Percentiles rank a stretch among this genome's conserved stretches.
These are phyloP conservation scores for Boletus pseudopeckii DNA, from an alignment of 768 basidiomycete genomes.

Conservation along the genomic window DNA sequence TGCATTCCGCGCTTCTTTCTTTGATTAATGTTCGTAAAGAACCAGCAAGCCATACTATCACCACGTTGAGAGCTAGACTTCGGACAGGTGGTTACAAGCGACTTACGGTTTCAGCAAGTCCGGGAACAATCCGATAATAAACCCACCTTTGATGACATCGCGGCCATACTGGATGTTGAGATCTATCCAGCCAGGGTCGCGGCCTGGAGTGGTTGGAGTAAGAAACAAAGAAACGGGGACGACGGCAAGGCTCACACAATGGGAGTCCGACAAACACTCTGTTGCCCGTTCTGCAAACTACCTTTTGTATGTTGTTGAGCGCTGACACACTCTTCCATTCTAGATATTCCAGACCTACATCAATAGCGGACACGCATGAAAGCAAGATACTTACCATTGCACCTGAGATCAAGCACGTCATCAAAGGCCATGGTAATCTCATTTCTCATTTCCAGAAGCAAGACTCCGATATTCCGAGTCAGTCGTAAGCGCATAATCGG, in stretches of 20 bases:
- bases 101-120: neutral
- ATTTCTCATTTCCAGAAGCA: slow-evolving; percentile 40
- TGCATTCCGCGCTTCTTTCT: slow-evolving; percentile 5
- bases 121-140: slow-evolving; percentile 31
- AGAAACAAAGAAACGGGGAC: too few species aligned
- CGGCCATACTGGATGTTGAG: slow-evolving; percentile 30
- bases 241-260: slow-evolving; percentile 34
- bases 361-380: neutral
- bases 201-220: too few species aligned
- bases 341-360: slow-evolving; percentile 4
- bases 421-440: slow-evolving; percentile 42
- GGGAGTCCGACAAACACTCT: slow-evolving; percentile 49
- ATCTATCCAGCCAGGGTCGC: slow-evolving; percentile 27
- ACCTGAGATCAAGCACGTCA: slow-evolving; percentile 29
- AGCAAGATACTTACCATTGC: slow-evolving; percentile 7
- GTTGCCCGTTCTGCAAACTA: slow-evolving; percentile 36
- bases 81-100: neutral
- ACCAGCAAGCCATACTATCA: neutral
- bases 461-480: slow-evolving; percentile 36
- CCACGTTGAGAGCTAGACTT: neutral
- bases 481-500: slow-evolving; percentile 11
- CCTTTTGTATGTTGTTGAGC: slow-evolving; percentile 3
- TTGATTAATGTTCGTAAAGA: slow-evolving; percentile 8
- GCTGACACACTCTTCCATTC: slow-evolving; percentile 40
- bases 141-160: slow-evolving; percentile 20